Percentiles rank a stretch among this genome's conserved stretches.
Conservation (phyloP, 495 filamentous ascomycete genomes). For the Hyaloscypha variabilis region DNA sequence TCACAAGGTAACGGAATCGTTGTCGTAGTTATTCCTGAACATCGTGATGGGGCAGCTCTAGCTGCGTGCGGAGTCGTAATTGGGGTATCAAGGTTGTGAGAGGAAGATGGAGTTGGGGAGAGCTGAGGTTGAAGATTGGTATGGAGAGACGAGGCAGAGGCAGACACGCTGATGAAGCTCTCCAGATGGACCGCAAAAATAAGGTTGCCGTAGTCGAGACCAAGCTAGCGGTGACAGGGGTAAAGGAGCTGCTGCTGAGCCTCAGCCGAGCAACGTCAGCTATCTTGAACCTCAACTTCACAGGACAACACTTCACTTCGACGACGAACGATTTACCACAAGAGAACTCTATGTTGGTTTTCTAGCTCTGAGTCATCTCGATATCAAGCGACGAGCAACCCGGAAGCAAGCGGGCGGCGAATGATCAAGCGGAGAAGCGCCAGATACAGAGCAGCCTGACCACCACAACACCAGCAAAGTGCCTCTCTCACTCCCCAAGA, state of each 20-base stretch:
- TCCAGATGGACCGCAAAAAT: slow-evolving; percentile 8
- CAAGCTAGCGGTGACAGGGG: slow-evolving; percentile 13
- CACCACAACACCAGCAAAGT: slow-evolving; percentile 16
- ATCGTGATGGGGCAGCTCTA: slow-evolving; percentile 54
- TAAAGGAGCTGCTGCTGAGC: slow-evolving; percentile 14
- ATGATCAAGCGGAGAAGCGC: not conserved
- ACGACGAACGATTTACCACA: not conserved
- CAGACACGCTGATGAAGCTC: slow-evolving; percentile 34
- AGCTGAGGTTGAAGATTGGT: slow-evolving; percentile 3
- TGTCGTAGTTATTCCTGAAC: slow-evolving; percentile 99
- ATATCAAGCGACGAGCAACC: not conserved
- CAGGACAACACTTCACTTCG: not conserved
- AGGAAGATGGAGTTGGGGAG: not conserved
- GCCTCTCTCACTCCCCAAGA: slow-evolving; percentile 47
- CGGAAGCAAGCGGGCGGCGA: not conserved
- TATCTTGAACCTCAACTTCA: not conserved
- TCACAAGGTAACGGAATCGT: slow-evolving; percentile 99
- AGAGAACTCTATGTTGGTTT: not conserved
- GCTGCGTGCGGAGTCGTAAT: slow-evolving; percentile 8
- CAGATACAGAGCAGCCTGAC: not conserved
- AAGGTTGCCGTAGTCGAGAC: slow-evolving; percentile 19
- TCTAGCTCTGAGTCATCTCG: not conserved
- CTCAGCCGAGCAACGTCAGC: slow-evolving; percentile 18
- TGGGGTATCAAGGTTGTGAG: slow-evolving; percentile 15
- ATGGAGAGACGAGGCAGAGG: slow-evolving; percentile 29